A percentile compares a stretch with the other conserved stretches of the same genome.
Conservation (phyloP, 306 rosid genomes). For the Sechiopsis laciniata region DNA sequence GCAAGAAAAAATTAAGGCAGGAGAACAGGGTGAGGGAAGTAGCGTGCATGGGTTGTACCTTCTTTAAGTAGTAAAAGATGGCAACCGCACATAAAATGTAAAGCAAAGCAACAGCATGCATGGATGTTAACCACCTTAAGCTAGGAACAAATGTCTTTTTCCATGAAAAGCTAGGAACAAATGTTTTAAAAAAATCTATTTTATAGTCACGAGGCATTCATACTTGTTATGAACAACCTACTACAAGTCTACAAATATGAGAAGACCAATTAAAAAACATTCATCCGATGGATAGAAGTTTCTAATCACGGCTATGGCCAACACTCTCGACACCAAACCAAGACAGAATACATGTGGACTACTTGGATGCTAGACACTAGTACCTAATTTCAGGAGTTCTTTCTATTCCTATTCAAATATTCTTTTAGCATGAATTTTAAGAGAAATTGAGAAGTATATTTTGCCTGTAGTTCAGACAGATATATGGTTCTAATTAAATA, state of each 20-base stretch:
- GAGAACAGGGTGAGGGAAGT: neutral
- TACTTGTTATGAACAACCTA: neutral
- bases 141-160: neutral
- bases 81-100: neutral
- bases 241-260: conserved; percentile 3
- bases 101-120: neutral
- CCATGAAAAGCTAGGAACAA: neutral
- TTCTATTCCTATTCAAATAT: neutral
- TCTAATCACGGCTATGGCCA: neutral
- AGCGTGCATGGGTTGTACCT: neutral
- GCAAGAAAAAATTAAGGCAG: neutral
- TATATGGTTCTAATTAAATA: neutral
- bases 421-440: neutral
- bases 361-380: neutral
- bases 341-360: neutral
- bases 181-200: neutral
- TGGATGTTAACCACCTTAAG: neutral
- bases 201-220: neutral
- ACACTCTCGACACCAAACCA: neutral
- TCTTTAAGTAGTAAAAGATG: neutral
- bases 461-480: neutral
- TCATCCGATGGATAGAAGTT: neutral
- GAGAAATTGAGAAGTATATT: neutral
- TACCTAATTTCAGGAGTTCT: neutral
- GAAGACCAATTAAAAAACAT: conserved; percentile 14